phyloP scores from a whole-genome alignment of 225 moss, liverwort and hornwort genomes.

The Pseudisothecium myosuroides region DNA sequence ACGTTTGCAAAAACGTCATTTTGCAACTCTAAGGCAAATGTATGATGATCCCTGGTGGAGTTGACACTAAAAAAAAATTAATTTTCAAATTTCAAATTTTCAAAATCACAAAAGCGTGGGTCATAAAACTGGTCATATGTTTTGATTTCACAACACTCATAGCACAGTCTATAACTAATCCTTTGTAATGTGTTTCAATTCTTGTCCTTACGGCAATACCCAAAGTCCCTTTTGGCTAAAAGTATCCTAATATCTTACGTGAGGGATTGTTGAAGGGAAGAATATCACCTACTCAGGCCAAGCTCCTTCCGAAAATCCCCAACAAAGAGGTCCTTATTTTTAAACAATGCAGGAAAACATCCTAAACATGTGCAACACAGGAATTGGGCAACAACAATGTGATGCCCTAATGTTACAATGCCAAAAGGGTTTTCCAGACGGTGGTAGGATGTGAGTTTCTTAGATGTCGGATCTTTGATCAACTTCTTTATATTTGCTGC shows the following conservation, averaged over 20 bases:
- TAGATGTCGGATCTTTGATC: slow-evolving; percentile 23
- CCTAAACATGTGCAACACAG: slow-evolving; percentile 21
- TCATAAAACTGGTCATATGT: neutral
- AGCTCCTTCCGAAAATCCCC: neutral
- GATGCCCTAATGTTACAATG: slow-evolving; percentile 51
- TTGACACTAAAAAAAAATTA: too few relatives aligned
- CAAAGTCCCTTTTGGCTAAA: neutral
- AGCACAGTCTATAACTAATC: neutral
- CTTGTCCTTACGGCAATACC: neutral
- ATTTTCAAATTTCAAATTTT: too few relatives aligned
- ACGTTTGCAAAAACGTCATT: neutral
- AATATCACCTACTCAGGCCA: slow-evolving; percentile 1
- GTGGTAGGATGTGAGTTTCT: slow-evolving; percentile 25
- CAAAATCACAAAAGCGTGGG: neutral
- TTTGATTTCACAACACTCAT: neutral
- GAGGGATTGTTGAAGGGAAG: neutral
- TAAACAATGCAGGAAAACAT: slow-evolving; percentile 36
- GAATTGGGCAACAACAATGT: slow-evolving; percentile 18
- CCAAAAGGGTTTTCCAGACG: slow-evolving; percentile 7
- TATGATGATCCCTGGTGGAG: neutral
- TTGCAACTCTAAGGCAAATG: neutral
- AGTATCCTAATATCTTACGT: too few relatives aligned
- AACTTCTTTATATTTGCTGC: slow-evolving; percentile 47
- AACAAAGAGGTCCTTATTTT: slow-evolving; percentile 58
- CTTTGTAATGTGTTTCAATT: neutral